Conservation (phyloP, 2,329 filamentous ascomycete genomes). For the Aspergillus quadricinctus region DNA sequence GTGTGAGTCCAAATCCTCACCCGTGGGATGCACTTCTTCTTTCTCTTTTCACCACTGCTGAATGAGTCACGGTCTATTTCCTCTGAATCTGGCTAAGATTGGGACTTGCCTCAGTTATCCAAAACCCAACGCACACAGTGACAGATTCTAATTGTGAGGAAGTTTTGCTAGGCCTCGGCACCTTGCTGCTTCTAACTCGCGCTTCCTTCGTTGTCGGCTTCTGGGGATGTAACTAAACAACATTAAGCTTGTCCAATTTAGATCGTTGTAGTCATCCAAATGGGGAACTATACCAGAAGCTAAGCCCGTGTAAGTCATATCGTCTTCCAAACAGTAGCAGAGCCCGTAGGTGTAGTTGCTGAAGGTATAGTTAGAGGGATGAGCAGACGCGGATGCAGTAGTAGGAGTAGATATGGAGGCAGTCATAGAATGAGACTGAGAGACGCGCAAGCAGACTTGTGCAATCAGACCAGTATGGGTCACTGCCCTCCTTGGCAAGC, state of each 20-base stretch:
- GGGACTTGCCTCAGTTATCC: constrained; percentile 6
- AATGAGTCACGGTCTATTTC: not conserved
- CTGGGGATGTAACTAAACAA: too few species aligned
- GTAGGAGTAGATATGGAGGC: too few species aligned
- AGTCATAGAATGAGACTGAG: too few species aligned
- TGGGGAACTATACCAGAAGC: too few species aligned
- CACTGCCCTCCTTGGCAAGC: not conserved
- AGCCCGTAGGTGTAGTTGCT: too few species aligned
- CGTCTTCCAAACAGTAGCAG: too few species aligned
- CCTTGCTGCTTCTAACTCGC: not conserved
- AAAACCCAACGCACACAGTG: constrained; percentile 8
- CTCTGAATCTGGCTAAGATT: constrained; percentile 4
- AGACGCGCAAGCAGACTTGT: too few species aligned
- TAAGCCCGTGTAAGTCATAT: too few species aligned
- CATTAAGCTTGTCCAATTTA: too few species aligned
- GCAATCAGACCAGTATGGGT: not conserved
- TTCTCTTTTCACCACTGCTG: constrained; percentile 5
- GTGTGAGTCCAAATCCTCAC: constrained; percentile 31
- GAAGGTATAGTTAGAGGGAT: too few species aligned
- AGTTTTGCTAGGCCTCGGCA: not conserved
- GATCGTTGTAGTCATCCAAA: too few species aligned
- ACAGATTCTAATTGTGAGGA: constrained; percentile 11
- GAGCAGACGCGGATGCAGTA: too few species aligned
- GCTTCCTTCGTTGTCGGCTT: not conserved
- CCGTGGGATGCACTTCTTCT: constrained; percentile 29